Evolutionary conservation across 164 flowering plant genomes (phyloP), one percentile per base, ranked within the genome.

Genomic region (Platanus orientalis): DNA sequence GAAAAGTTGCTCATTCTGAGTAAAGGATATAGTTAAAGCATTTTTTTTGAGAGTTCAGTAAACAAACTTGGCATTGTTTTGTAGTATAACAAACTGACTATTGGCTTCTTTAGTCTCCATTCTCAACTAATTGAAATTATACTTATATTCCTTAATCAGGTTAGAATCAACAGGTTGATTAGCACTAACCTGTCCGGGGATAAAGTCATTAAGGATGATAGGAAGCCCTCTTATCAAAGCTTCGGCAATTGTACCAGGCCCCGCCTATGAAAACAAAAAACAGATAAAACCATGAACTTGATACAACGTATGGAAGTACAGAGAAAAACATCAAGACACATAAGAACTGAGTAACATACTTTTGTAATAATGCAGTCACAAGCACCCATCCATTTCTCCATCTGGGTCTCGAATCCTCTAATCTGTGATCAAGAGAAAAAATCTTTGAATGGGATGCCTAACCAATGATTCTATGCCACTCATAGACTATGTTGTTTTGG

Each of bases 301-400:
- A 47, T 9, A 49, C 4, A 21, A 16, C 34, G 21, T 3, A 25
- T 11, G 32, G 9, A 16, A 60, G 23, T 23, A n/a, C 12, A 55
- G 11, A 29, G 56, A 25, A 9, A 3, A 42, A 23, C 16, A 50
- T 36, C 25, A 56, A 51, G 61, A 36, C 25, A 64, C 20, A 68
- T 36, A 10, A 29, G 39, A 58, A n/a, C 28, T 56, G 5, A 36
- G 28, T n/a, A 28, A 62, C 80, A 1, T 80, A 90, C 97, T 73
- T 93, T 93, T 50, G 98, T 93, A 21, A 92, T 92, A 58, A 92
- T 87, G 80, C 98, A 92, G 75, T 93, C 97, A 68, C 98, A 93
- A 72, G 97, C 92, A 58, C 97, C 97, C 97, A 93, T 93, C 97
- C 97, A 93, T 73, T 93, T 93, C 87, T 83, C 86, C 97, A 93